Percentiles rank a stretch among this genome's conserved stretches.
Evolutionary conservation across 179 eudicot genomes (phyloP).

Genomic region (Sideroxylon spinosum): DNA sequence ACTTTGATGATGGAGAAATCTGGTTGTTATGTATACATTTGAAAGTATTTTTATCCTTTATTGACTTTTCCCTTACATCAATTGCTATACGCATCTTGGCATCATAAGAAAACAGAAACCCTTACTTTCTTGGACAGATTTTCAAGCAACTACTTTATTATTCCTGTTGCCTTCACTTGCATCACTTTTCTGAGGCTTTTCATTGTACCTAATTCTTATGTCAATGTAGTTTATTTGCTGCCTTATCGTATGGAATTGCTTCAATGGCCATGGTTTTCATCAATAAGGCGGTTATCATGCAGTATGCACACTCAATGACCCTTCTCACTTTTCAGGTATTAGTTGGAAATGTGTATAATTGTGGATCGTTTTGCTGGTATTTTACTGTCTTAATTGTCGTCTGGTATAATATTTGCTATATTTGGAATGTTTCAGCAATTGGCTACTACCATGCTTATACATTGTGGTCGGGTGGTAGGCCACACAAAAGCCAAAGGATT

Average conservation of each 20-base stretch:
- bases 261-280: constrained; percentile 99
- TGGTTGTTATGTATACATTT: not conserved
- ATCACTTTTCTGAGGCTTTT: not conserved
- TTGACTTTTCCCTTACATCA: not conserved
- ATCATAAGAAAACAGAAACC: too few relatives aligned
- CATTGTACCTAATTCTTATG: not conserved
- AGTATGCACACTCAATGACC: constrained; percentile 83
- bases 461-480: constrained; percentile 69
- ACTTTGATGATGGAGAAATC: not conserved
- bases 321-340: constrained; percentile 82
- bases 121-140: not conserved
- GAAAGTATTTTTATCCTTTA: not conserved
- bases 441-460: constrained; percentile 79
- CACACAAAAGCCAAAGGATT: constrained; percentile 66
- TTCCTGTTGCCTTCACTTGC: not conserved
- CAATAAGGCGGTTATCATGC: constrained; percentile 91
- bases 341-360: not conserved
- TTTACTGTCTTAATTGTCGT: constrained; percentile 13
- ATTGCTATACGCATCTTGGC: not conserved
- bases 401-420: not conserved
- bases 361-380: not conserved
- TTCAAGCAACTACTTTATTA: not conserved
- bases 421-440: constrained; percentile 53
- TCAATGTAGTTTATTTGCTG: constrained; percentile 66
- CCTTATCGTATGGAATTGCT: constrained; percentile 81